Base-by-base conservation (phyloP, 1,284 basidiomycete genomes). In the Heimioporus retisporus region DNA sequence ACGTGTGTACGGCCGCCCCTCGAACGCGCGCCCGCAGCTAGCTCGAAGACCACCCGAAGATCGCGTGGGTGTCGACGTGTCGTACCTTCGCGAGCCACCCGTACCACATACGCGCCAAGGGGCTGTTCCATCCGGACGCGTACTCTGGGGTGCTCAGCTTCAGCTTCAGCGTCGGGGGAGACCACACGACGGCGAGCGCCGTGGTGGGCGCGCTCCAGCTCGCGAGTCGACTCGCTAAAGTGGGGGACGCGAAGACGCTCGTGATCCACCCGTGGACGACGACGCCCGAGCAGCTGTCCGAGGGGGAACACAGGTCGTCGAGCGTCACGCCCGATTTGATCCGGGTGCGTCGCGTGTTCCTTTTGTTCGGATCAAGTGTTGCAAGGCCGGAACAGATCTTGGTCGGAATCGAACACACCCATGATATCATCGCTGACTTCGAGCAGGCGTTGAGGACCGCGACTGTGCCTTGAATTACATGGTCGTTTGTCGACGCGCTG, bases 371-470 rank as follows among this genome's bases (percentile, higher is more conserved):
- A 40, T 40, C 35, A 11, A 3, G 35, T 40, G 35, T 40, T 40
- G 35, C 28, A 19, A 48, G 46, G 13, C 8, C 19, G 19, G 46
- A 21, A 13, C 70, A 88, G 86, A 85, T 88, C 11, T 85, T 87
- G 6, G 90, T 92, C 55, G 95, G 95, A n/a, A 94, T 94, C 69
- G 96, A 97, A 80, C 90, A 90, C 71, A 95, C 96, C 73, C 85
- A 85, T 51, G 94, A 96, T 75, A 96, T 96, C 76, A 92, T 95
- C 71, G 93, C 93, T 16, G 95, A 96, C 80, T 95, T 96, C 76
- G 89, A 91, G 69, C 78, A 79, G 65, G 76, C 76, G 8, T 40
- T 40, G 35, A 40, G 11, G 35, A 40, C 8, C 35, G 35, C 11
- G 35, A 5, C 56, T 80, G 58, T 28, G 28, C 28, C 28, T 28